Percentiles rank a stretch among this genome's conserved stretches.
Evolutionary conservation across 2,329 filamentous ascomycete species (phyloP).

Genomic region (Mollisiaceae sp.): DNA sequence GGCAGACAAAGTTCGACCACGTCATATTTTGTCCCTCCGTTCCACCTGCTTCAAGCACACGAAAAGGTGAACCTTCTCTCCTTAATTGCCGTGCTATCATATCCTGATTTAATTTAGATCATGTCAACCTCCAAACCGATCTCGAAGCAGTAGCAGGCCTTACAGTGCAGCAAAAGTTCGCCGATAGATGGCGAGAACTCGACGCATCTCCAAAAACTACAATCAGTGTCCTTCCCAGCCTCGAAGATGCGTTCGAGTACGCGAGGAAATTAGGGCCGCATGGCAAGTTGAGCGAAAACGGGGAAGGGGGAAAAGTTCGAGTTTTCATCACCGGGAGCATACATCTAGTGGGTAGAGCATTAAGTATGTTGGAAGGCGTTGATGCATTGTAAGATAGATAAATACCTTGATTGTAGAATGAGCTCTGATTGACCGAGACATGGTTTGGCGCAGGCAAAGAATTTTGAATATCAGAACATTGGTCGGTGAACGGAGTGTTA

Average conservation of each 20-base stretch:
- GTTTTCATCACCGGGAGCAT: slow-evolving; percentile 64
- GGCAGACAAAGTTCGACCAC: slow-evolving; percentile 63
- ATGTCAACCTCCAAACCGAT: slow-evolving; percentile 56
- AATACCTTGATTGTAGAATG: not conserved
- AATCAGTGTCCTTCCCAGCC: slow-evolving; percentile 49
- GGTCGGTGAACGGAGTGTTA: too few species aligned
- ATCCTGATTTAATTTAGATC: slow-evolving; percentile 49
- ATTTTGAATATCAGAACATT: too few species aligned
- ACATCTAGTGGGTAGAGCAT: slow-evolving; percentile 68
- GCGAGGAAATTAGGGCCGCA: slow-evolving; percentile 42
- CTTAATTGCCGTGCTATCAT: not conserved
- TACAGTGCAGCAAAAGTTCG: slow-evolving; percentile 68
- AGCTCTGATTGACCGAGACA: too few species aligned
- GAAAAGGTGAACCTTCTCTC: slow-evolving; percentile 39
- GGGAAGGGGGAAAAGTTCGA: slow-evolving; percentile 33
- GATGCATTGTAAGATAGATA: slow-evolving; percentile 29
- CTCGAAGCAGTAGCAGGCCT: slow-evolving; percentile 52
- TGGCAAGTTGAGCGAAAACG: slow-evolving; percentile 38
- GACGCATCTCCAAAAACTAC: slow-evolving; percentile 14
- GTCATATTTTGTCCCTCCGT: slow-evolving; percentile 84
- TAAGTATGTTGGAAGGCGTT: slow-evolving; percentile 69
- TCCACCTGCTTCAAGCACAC: slow-evolving; percentile 56
- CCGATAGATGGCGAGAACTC: slow-evolving; percentile 36
- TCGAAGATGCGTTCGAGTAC: slow-evolving; percentile 59
- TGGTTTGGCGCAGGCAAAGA: too few species aligned